These are phyloP conservation scores for Podospora appendiculata DNA, from an alignment of 495 filamentous ascomycete species.

Conservation along the genomic window DNA sequence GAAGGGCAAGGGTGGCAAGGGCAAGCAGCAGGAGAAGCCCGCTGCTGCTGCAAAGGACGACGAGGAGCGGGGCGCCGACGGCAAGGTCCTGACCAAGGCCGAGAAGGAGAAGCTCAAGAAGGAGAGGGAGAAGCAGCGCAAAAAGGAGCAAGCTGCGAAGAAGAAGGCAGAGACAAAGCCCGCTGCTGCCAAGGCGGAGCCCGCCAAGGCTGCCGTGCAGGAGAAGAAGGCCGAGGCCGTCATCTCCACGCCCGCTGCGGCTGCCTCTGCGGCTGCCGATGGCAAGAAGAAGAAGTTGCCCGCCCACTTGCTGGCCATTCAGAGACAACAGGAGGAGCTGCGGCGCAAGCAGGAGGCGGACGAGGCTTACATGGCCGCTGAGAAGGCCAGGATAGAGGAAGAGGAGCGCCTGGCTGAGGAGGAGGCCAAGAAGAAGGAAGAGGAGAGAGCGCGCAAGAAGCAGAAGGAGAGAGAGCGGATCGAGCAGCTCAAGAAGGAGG, in stretches of 20 bases:
- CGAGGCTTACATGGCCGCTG: conserved; percentile 59
- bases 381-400: conserved; percentile 65
- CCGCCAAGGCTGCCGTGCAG: conserved; percentile 36
- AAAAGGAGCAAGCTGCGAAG: conserved; percentile 80
- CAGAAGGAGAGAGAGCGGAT: conserved; percentile 94
- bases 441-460: conserved; percentile 67
- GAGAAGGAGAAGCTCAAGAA: conserved; percentile 96
- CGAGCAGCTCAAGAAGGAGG: conserved; percentile 90
- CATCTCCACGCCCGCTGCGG: conserved; percentile 7
- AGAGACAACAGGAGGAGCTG: conserved; percentile 86
- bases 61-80: conserved; percentile 49
- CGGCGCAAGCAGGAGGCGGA: conserved; percentile 68
- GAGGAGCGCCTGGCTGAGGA: conserved; percentile 60
- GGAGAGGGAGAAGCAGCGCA: conserved; percentile 89
- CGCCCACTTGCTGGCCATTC: conserved; percentile 68
- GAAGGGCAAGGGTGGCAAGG: conserved; percentile 90
- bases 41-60: conserved; percentile 39
- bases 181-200: conserved; percentile 45
- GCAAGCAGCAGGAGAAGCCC: conserved; percentile 65
- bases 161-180: conserved; percentile 52
- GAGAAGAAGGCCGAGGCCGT: conserved; percentile 33
- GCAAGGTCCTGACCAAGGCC: conserved; percentile 79
- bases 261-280: conserved; percentile 32
- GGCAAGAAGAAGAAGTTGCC: conserved; percentile 90
- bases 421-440: conserved; percentile 47